Percentiles rank a stretch among this genome's conserved stretches.
Conservation (phyloP, 1,284 basidiomycete species). For the Apiotrichum gracile region DNA sequence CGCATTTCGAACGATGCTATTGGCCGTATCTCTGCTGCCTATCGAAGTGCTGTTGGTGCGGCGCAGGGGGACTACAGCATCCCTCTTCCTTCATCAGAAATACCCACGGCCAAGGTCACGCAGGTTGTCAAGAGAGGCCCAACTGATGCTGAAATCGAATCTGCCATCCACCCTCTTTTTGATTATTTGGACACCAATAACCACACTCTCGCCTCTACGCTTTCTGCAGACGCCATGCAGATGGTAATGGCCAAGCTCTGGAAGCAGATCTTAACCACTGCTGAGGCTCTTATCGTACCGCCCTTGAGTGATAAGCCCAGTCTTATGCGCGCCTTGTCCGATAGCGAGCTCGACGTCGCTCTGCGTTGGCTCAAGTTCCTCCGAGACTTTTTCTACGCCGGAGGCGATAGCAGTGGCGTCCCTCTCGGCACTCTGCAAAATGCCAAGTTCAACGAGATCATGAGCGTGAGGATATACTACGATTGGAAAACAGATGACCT, state of each 20-base stretch:
- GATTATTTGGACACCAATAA: slow-evolving; percentile 96
- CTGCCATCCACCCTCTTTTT: slow-evolving; percentile 84
- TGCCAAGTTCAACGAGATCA: slow-evolving; percentile 87
- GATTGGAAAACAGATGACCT: slow-evolving; percentile 88
- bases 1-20: slow-evolving; percentile 50
- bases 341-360: slow-evolving; percentile 95
- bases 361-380: slow-evolving; percentile 98
- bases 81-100: slow-evolving; percentile 62
- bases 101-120: slow-evolving; percentile 51
- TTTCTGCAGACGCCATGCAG: slow-evolving; percentile 79
- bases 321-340: slow-evolving; percentile 81
- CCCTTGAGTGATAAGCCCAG: slow-evolving; percentile 83
- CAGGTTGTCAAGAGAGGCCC: slow-evolving; percentile 55
- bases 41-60: slow-evolving; percentile 64
- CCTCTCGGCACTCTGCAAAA: slow-evolving; percentile 86
- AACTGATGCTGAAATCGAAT: slow-evolving; percentile 93
- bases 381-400: slow-evolving; percentile 90
- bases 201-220: slow-evolving; percentile 80
- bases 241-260: slow-evolving; percentile 90
- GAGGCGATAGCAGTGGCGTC: slow-evolving; percentile 78
- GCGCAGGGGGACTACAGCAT: slow-evolving; percentile 60
- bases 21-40: slow-evolving; percentile 69
- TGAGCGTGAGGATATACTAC: slow-evolving; percentile 85
- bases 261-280: slow-evolving; percentile 88
- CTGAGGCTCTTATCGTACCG: slow-evolving; percentile 87